phyloP scores from a whole-genome alignment of 2,329 filamentous ascomycete species.

The Xylaria sp. region DNA sequence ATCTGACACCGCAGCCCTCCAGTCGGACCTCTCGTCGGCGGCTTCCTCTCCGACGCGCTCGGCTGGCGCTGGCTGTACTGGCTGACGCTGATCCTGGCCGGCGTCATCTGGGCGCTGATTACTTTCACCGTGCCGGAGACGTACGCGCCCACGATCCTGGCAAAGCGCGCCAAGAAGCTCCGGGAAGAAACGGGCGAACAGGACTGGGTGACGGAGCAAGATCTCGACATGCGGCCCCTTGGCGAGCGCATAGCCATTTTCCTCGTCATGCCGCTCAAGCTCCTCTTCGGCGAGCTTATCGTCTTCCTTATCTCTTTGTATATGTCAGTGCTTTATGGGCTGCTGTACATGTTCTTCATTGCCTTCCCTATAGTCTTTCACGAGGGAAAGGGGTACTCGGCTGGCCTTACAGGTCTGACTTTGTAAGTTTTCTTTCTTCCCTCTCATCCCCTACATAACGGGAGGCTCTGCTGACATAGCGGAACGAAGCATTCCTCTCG shows the following conservation, averaged over 20 bases:
- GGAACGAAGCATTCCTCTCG: slow-evolving; percentile 70
- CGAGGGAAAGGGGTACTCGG: slow-evolving; percentile 79
- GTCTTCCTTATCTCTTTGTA: slow-evolving; percentile 85
- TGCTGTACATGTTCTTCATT: slow-evolving; percentile 82
- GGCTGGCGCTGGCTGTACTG: slow-evolving; percentile 90
- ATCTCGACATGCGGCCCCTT: slow-evolving; percentile 78
- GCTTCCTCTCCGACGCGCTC: slow-evolving; percentile 74
- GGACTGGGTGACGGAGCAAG: slow-evolving; percentile 80
- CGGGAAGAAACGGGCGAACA: slow-evolving; percentile 73
- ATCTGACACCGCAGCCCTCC: slow-evolving; percentile 7
- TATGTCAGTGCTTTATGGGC: slow-evolving; percentile 83
- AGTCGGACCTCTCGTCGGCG: slow-evolving; percentile 79
- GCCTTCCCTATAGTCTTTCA: slow-evolving; percentile 78
- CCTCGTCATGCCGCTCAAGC: slow-evolving; percentile 83
- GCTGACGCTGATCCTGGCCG: slow-evolving; percentile 82
- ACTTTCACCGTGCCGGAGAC: slow-evolving; percentile 92
- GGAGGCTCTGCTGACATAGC: slow-evolving; percentile 20
- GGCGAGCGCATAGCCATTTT: slow-evolving; percentile 76
- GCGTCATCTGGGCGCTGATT: slow-evolving; percentile 76
- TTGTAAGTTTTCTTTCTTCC: slow-evolving; percentile 57
- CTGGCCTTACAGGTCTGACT: slow-evolving; percentile 82
- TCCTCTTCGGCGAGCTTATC: slow-evolving; percentile 85
- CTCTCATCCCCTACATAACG: not conserved
- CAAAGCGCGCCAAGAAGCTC: slow-evolving; percentile 74
- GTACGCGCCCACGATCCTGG: slow-evolving; percentile 82